phyloP scores from a whole-genome alignment of 768 basidiomycete species.

The Rhodotorula sphaerocarpa region DNA sequence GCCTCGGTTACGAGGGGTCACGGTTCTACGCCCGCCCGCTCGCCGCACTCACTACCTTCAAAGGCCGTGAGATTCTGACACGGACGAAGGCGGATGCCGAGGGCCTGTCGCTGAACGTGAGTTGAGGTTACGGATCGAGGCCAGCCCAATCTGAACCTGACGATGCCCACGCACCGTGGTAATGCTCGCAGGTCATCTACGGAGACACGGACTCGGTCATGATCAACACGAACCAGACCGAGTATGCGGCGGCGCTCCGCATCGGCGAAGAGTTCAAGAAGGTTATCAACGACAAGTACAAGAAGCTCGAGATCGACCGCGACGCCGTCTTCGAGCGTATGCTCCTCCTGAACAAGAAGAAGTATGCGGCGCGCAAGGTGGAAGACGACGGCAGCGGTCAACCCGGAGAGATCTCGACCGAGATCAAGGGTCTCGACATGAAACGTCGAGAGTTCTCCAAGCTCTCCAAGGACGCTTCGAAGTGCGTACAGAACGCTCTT shows the following conservation, averaged over 20 bases:
- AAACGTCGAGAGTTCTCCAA: constrained; percentile 91
- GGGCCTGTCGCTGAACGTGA: constrained; percentile 74
- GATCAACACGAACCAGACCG: constrained; percentile 87
- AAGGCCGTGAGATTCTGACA: constrained; percentile 92
- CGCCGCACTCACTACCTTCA: constrained; percentile 95
- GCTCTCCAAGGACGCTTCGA: constrained; percentile 83
- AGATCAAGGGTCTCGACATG: constrained; percentile 98
- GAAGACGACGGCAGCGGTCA: constrained; percentile 59
- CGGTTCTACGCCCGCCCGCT: constrained; percentile 92
- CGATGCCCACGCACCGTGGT: too few relatives aligned
- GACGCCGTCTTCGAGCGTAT: constrained; percentile 89
- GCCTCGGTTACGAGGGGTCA: constrained; percentile 94
- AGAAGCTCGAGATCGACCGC: constrained; percentile 89
- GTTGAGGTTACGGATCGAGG: too few relatives aligned
- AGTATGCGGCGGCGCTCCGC: constrained; percentile 77
- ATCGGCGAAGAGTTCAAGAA: constrained; percentile 91
- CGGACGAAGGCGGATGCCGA: constrained; percentile 89
- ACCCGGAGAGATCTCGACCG: constrained; percentile 54
- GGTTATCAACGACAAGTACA: constrained; percentile 90
- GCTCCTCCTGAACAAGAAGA: constrained; percentile 93
- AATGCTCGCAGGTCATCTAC: constrained; percentile 69
- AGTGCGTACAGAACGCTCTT: constrained; percentile 54
- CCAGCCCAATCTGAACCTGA: not conserved
- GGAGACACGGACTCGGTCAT: constrained; percentile 99
- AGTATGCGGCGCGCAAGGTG: constrained; percentile 94